Evolutionary conservation across 1,284 basidiomycete species (phyloP).

Genomic region (Trichosporon sp.): DNA sequence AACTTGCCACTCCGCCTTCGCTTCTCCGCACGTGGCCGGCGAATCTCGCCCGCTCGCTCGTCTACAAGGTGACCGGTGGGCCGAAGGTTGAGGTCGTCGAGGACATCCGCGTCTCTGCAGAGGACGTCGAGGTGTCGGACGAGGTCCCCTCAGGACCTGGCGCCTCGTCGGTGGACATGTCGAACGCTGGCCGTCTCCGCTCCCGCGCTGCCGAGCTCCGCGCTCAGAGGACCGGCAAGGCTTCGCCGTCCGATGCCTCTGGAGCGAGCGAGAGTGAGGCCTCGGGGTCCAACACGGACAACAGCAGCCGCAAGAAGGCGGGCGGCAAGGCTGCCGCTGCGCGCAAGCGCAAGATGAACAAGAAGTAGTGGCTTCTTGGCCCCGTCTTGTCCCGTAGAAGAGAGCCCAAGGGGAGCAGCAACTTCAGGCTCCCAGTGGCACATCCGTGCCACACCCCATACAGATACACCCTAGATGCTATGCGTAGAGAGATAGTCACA

Average conservation of each 20-base stretch:
- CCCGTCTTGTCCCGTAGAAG: neutral
- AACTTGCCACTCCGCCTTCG: conserved; percentile 34
- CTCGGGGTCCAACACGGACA: conserved; percentile 8
- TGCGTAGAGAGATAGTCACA: neutral
- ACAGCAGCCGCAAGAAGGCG: conserved; percentile 31
- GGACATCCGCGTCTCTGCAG: conserved; percentile 11
- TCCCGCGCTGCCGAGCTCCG: conserved; percentile 21
- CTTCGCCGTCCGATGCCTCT: neutral
- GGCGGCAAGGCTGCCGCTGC: conserved; percentile 40
- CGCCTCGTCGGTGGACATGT: neutral
- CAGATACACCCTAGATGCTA: neutral
- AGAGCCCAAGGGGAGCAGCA: no score
- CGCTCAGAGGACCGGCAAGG: conserved; percentile 6
- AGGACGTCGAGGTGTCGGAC: conserved; percentile 14
- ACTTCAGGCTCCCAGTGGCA: neutral
- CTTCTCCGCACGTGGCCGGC: conserved; percentile 40
- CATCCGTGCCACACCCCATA: neutral
- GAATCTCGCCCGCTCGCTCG: conserved; percentile 19
- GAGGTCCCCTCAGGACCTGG: neutral
- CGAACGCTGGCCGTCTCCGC: neutral
- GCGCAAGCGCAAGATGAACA: conserved; percentile 41
- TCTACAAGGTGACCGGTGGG: conserved; percentile 14
- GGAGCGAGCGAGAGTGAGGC: neutral
- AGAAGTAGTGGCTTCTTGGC: conserved; percentile 26
- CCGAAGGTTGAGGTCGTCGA: conserved; percentile 20